These are phyloP conservation scores for Luvunga scandens DNA, from an alignment of 345 rosid species.

Conservation along the genomic window DNA sequence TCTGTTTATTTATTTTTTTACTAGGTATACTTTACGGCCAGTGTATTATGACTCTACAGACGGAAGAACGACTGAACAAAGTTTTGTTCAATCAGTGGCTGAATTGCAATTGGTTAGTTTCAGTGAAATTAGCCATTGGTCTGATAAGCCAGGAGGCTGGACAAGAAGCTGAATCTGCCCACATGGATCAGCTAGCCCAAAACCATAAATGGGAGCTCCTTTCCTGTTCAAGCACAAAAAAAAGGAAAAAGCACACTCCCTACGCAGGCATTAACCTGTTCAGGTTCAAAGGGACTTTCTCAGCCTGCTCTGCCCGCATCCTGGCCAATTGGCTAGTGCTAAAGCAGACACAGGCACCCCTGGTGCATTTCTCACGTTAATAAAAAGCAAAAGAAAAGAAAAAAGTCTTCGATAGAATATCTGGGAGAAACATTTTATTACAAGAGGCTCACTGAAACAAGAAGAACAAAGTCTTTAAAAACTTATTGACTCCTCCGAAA, in stretches of 20 bases:
- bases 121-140: not conserved
- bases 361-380: conserved; percentile 87
- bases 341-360: conserved; percentile 88
- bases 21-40: not conserved
- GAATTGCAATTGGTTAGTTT: not conserved
- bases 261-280: conserved; percentile 99
- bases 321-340: conserved; percentile 26
- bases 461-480: conserved; percentile 35
- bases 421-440: conserved; percentile 34
- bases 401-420: not conserved
- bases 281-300: conserved; percentile 99
- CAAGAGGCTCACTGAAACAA: conserved; percentile 14
- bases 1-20: not conserved
- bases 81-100: not conserved
- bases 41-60: not conserved
- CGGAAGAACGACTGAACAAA: not conserved
- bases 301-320: conserved; percentile 71
- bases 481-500: conserved; percentile 3
- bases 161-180: conserved; percentile 11
- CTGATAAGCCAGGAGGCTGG: conserved; percentile 4
- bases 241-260: conserved; percentile 90
- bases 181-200: conserved; percentile 31
- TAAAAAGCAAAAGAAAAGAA: not conserved
- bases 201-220: conserved; percentile 31
- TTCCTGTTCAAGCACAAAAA: conserved; percentile 46